Conservation (phyloP, 179 eudicot genomes). For the Amaranthus tricolor region DNA sequence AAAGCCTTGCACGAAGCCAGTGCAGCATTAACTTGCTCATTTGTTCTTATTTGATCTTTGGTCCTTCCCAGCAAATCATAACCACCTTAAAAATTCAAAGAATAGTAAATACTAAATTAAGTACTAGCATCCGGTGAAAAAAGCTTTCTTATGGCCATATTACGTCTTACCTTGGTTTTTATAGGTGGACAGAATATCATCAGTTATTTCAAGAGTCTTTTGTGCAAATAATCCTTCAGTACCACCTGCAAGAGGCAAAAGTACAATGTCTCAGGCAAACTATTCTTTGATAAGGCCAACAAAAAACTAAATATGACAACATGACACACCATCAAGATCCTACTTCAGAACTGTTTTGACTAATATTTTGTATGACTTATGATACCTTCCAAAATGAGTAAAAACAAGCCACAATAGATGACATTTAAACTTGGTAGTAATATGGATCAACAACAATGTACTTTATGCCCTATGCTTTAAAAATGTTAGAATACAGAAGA, state of each 20-base stretch:
- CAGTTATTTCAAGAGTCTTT: conserved; percentile 77
- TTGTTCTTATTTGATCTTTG: conserved; percentile 93
- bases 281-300: not conserved
- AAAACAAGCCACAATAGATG: not conserved
- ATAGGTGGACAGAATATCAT: conserved; percentile 79
- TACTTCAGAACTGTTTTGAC: not conserved
- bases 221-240: conserved; percentile 96
- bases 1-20: conserved; percentile 76
- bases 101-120: not conserved
- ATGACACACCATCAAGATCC: conserved; percentile 9
- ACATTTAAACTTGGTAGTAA: not conserved
- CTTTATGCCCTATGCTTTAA: not conserved
- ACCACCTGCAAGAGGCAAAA: conserved; percentile 61
- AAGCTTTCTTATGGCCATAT: not conserved
- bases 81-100: conserved; percentile 57
- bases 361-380: not conserved
- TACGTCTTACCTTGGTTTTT: conserved; percentile 75
- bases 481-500: too few relatives aligned
- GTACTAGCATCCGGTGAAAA: not conserved
- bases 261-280: conserved; percentile 1
- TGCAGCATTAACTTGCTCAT: conserved; percentile 93
- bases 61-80: conserved; percentile 96
- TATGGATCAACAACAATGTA: not conserved
- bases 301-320: not conserved
- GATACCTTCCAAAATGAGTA: too few relatives aligned